phyloP scores from a whole-genome alignment of 306 rosid genomes.

The Cicer yamashitae region DNA sequence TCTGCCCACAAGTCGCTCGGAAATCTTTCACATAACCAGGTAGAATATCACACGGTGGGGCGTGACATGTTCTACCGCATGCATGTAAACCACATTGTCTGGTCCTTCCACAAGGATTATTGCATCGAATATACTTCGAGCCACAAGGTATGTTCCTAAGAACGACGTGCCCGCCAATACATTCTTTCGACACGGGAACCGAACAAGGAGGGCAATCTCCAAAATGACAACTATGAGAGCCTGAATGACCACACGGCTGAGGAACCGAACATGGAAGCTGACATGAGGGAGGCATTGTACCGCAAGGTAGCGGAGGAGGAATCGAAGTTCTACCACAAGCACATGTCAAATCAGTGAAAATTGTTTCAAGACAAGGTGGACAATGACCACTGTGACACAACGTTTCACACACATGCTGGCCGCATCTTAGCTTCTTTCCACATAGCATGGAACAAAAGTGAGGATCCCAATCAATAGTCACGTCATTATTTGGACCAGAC shows the following conservation, averaged over 20 bases:
- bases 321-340: conserved; percentile 85
- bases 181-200: conserved; percentile 92
- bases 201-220: conserved; percentile 97
- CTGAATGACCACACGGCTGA: conserved; percentile 87
- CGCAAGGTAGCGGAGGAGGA: conserved; percentile 93
- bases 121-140: conserved; percentile 89
- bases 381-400: conserved; percentile 95
- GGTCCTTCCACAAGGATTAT: conserved; percentile 89
- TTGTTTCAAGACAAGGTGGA: conserved; percentile 92
- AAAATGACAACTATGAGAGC: conserved; percentile 94
- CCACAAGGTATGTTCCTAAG: conserved; percentile 96
- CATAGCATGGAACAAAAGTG: conserved; percentile 85
- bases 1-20: conserved; percentile 83
- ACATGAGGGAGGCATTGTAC: conserved; percentile 85
- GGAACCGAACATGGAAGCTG: conserved; percentile 83
- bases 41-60: conserved; percentile 68
- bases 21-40: conserved; percentile 52
- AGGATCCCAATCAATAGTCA: conserved; percentile 70
- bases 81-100: conserved; percentile 93
- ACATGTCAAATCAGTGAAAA: conserved; percentile 85
- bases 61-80: conserved; percentile 84
- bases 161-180: conserved; percentile 91
- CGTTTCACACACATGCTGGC: conserved; percentile 85
- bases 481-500: conserved; percentile 53
- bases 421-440: conserved; percentile 87